Evolutionary conservation across 371 early-diverging fungal genomes (phyloP), one percentile per base, ranked within the genome.

Genomic region (Mucor plumbeus): DNA sequence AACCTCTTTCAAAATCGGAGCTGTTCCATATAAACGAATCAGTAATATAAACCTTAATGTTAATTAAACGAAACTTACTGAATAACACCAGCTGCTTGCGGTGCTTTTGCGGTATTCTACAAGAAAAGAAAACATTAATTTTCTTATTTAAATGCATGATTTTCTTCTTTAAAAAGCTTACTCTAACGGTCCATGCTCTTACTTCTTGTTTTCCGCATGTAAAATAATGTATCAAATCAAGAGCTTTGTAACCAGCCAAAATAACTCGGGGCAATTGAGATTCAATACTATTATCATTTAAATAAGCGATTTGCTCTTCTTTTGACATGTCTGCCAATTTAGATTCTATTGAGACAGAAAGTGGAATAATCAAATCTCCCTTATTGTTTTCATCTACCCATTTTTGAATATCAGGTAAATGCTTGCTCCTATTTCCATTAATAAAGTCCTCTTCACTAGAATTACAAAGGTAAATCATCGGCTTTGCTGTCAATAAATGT

Each of bases 401-500:
- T 40, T 82, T 83, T 73, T 93, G 88, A 71, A 97, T 93, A 68
- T 89, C 83, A 17, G 90, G 84, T 54, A 74, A 26, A 69, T 43
- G 64, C 59, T 75, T 47, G 50, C 26, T 50, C 70, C 75, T 61
- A 54, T 70, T 43, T 39, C 67, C 80, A 62, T 80, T 83, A 84
- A 87, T 59, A 72, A 89, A 96, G 57, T 94, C 94, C 7, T 82
- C 69, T 76, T 90, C 88, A 61, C 86, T 84, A 70, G 95, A 84
- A 81, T 98, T 98, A 66, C 89, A 90, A n/a, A 98, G 81, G 80
- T 96, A 95, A 36, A 96, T 89, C 65, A 96, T 91, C n/a, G 95
- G 95, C 82, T 98, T 98, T 33, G 95, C 93, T 17, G 97, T 94
- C 50, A 98, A 76, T 62, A 97, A 85, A 75, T 91, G 92, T 53